Evolutionary conservation across 768 basidiomycete genomes (phyloP).

Genomic region (Pisolithus marmoratus): DNA sequence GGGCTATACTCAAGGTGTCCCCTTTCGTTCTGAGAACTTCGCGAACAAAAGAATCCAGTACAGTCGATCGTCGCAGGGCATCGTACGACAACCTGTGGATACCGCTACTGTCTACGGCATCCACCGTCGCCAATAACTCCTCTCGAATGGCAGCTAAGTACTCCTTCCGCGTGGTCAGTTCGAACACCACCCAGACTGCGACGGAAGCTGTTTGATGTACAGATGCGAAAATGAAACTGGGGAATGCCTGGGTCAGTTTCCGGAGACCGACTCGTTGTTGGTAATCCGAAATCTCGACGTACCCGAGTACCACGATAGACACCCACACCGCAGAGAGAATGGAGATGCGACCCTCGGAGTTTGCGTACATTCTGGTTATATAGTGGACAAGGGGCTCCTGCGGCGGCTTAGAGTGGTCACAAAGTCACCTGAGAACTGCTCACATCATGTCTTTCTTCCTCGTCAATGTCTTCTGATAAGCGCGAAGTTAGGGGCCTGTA

Average conservation of each 20-base stretch:
- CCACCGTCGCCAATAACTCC: conserved; percentile 20
- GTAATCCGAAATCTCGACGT: not conserved
- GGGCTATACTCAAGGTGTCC: conserved; percentile 26
- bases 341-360: conserved; percentile 4
- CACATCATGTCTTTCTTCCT: not conserved
- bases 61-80: conserved; percentile 22
- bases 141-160: conserved; percentile 24
- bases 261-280: not conserved
- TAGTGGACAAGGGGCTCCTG: conserved; percentile 5
- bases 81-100: conserved; percentile 11
- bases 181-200: conserved; percentile 30
- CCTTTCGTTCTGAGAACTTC: conserved; percentile 35
- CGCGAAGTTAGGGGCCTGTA: not conserved
- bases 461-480: not conserved
- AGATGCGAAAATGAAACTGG: no score
- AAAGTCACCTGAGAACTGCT: not conserved
- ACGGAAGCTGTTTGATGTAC: conserved; percentile 34
- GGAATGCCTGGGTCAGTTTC: not conserved
- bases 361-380: conserved; percentile 1
- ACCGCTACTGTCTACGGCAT: conserved; percentile 17
- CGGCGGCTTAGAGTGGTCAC: not conserved
- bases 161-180: conserved; percentile 24
- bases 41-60: conserved; percentile 31
- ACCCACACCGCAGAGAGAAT: conserved; percentile 18
- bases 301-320: conserved; percentile 22